Conservation (phyloP, 2,329 filamentous ascomycete genomes). For the Cylindrodendrum hubeiense region DNA sequence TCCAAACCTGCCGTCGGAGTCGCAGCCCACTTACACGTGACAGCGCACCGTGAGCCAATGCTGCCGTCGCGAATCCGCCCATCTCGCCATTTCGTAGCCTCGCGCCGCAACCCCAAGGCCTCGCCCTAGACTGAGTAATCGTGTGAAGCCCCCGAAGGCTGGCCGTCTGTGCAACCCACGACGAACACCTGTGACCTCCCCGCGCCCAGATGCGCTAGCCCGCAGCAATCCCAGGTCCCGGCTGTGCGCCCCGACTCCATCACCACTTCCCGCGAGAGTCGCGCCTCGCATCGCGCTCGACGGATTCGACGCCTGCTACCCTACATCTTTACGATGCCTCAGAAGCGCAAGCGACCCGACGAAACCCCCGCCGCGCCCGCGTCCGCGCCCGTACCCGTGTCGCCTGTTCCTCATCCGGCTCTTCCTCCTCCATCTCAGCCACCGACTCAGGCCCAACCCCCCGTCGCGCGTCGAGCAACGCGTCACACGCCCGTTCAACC, state of each 20-base stretch:
- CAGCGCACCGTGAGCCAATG: conserved; percentile 26
- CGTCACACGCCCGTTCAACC: conserved; percentile 53
- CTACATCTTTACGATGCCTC: conserved; percentile 44
- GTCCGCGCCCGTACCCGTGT: conserved; percentile 2
- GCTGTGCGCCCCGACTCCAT: conserved; percentile 3
- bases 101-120: neutral
- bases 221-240: neutral
- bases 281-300: neutral
- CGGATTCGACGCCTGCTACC: neutral
- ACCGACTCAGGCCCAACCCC: conserved; percentile 32
- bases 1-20: neutral
- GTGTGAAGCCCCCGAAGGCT: neutral
- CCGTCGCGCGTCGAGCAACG: conserved; percentile 53
- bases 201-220: conserved; percentile 4
- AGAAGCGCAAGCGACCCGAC: conserved; percentile 53
- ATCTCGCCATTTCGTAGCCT: neutral
- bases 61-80: conserved; percentile 28
- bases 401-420: neutral
- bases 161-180: neutral
- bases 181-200: neutral
- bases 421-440: conserved; percentile 25
- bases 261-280: neutral
- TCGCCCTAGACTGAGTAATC: neutral
- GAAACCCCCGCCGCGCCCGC: conserved; percentile 40
- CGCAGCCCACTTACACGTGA: conserved; percentile 34